Conservation (phyloP, 805 yeast species). For the Zygosaccharomyces bisporus region DNA sequence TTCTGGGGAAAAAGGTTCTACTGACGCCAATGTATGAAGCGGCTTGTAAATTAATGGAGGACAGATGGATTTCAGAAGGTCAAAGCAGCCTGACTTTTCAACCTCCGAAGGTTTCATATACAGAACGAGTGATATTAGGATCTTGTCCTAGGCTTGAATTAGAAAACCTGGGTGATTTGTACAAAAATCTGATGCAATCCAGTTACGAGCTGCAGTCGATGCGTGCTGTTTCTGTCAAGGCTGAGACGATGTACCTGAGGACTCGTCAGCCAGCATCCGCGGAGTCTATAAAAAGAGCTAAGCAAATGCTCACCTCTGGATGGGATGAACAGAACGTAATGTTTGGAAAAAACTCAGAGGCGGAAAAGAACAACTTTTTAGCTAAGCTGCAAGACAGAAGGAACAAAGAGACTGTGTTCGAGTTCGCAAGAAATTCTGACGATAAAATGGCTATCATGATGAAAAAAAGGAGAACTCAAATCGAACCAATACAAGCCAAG, state of each 20-base stretch:
- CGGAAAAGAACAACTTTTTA: conserved; percentile 68
- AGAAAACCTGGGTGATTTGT: conserved; percentile 71
- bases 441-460: conserved; percentile 74
- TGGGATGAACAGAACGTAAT: conserved; percentile 89
- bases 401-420: conserved; percentile 89
- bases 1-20: conserved; percentile 77
- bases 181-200: conserved; percentile 52
- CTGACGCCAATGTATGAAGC: conserved; percentile 67
- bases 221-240: conserved; percentile 72
- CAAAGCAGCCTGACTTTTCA: conserved; percentile 36
- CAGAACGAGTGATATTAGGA: conserved; percentile 78
- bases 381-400: conserved; percentile 65
- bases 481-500: conserved; percentile 81
- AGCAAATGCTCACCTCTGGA: conserved; percentile 66
- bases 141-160: conserved; percentile 68
- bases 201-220: conserved; percentile 66
- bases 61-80: conserved; percentile 41
- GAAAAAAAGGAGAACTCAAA: conserved; percentile 79
- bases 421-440: conserved; percentile 65
- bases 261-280: conserved; percentile 83
- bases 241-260: conserved; percentile 81
- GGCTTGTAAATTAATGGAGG: conserved; percentile 50
- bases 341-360: conserved; percentile 72
- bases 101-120: conserved; percentile 64
- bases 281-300: conserved; percentile 81